Evolutionary conservation across 2,329 filamentous ascomycete genomes (phyloP).

Genomic region (Trichoderma aggressivum): DNA sequence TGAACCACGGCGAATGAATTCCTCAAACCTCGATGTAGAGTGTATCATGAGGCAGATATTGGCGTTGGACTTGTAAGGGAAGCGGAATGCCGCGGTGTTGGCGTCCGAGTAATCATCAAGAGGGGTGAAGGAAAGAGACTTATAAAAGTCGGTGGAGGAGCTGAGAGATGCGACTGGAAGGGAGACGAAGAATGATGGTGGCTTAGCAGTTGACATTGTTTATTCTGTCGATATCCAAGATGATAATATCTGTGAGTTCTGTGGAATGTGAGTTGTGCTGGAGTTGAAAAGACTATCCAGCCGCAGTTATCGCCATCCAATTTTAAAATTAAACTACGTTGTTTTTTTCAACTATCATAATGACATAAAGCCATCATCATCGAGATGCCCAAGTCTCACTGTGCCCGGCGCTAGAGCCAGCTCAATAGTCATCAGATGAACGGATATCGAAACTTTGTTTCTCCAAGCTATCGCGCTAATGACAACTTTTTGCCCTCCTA

Average conservation of each 20-base stretch:
- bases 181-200: constrained; percentile 16
- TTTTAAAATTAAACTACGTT: not conserved
- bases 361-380: constrained; percentile 14
- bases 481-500: not conserved
- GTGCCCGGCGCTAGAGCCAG: not conserved
- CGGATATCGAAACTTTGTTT: not conserved
- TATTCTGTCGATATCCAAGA: not conserved
- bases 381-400: not conserved
- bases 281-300: not conserved
- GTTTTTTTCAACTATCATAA: not conserved
- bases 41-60: constrained; percentile 26
- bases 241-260: not conserved
- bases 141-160: constrained; percentile 19
- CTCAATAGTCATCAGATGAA: not conserved
- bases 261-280: not conserved
- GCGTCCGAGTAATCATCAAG: constrained; percentile 19
- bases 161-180: not conserved
- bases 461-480: not conserved
- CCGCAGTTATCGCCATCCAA: not conserved
- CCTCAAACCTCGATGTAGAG: constrained; percentile 20
- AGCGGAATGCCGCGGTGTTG: constrained; percentile 20
- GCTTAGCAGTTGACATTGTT: not conserved
- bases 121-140: constrained; percentile 19
- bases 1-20: constrained; percentile 23
- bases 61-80: constrained; percentile 22